A percentile compares a stretch with the other conserved stretches of the same genome.
Conservation (phyloP, 2,329 filamentous ascomycete genomes). For the Stagonosporopsis chrysanthemi region DNA sequence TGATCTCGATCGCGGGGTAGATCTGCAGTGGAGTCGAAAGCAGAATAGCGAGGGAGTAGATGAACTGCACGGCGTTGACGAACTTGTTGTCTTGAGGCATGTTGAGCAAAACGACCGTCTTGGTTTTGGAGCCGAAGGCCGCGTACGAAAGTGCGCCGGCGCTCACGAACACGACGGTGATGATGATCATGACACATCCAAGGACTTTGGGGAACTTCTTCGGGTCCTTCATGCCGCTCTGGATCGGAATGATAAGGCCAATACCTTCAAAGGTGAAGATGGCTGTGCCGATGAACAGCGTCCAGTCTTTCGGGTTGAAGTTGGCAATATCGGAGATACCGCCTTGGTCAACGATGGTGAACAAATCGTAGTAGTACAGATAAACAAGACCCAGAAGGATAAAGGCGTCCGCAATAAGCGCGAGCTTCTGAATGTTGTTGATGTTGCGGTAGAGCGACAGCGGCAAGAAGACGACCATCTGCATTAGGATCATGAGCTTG, state of each 20-base stretch:
- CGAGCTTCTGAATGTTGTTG: constrained; percentile 94
- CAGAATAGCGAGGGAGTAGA: constrained; percentile 97
- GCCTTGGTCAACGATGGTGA: constrained; percentile 75
- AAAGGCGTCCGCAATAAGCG: constrained; percentile 90
- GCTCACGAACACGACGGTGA: constrained; percentile 86
- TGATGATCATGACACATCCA: constrained; percentile 90
- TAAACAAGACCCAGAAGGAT: constrained; percentile 92
- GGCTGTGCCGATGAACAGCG: constrained; percentile 95
- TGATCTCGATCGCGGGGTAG: constrained; percentile 96
- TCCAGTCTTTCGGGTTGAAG: constrained; percentile 94
- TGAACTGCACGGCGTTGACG: constrained; percentile 93
- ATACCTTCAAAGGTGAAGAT: constrained; percentile 99
- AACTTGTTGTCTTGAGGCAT: constrained; percentile 94
- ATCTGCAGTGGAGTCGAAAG: constrained; percentile 95
- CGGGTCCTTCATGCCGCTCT: constrained; percentile 94
- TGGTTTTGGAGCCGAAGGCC: constrained; percentile 91
- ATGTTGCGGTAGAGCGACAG: constrained; percentile 95
- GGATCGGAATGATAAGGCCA: constrained; percentile 95
- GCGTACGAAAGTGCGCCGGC: constrained; percentile 96
- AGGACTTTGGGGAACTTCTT: constrained; percentile 90
- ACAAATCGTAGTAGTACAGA: constrained; percentile 92
- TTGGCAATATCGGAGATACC: constrained; percentile 85
- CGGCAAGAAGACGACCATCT: constrained; percentile 93
- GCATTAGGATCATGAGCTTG: constrained; percentile 88
- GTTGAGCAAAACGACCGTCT: constrained; percentile 96